These are phyloP conservation scores for Eryngium alpinum DNA, from an alignment of 140 eudicot species.

Conservation along the genomic window DNA sequence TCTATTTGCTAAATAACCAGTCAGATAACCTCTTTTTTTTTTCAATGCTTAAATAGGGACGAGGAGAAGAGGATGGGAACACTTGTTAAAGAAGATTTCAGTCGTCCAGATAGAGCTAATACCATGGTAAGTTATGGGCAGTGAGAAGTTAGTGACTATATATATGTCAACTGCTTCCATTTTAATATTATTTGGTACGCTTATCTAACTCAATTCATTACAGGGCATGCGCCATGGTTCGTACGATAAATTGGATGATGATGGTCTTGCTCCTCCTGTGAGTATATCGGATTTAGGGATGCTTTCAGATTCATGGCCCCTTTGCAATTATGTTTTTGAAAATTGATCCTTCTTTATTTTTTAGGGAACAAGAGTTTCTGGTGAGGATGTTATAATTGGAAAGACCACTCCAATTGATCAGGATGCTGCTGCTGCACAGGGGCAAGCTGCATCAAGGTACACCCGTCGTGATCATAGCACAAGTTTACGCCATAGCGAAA, in stretches of 20 bases:
- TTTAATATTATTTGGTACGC: background rate
- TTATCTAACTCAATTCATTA: constrained; percentile 8
- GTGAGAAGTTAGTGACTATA: background rate
- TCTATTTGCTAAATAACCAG: too few relatives aligned
- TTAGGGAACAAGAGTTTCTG: constrained; percentile 84
- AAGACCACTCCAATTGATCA: constrained; percentile 84
- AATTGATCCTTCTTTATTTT: background rate
- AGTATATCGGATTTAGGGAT: constrained; percentile 21
- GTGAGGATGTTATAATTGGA: constrained; percentile 95
- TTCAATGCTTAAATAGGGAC: constrained; percentile 32
- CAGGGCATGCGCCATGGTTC: constrained; percentile 99
- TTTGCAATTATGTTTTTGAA: background rate
- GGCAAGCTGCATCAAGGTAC: constrained; percentile 78
- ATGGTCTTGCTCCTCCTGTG: constrained; percentile 96
- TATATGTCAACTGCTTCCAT: background rate
- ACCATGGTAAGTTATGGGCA: constrained; percentile 47
- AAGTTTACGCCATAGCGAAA: constrained; percentile 93
- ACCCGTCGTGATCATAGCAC: constrained; percentile 86
- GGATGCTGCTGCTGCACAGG: constrained; percentile 79
- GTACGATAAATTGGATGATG: constrained; percentile 88
- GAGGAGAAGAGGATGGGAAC: constrained; percentile 99
- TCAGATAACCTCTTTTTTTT: too few relatives aligned
- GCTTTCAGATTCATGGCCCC: background rate
- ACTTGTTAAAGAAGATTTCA: constrained; percentile 86
- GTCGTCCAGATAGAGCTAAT: constrained; percentile 82